A percentile compares a stretch with the other conserved stretches of the same genome.
These are phyloP conservation scores for Hortaea werneckii DNA, from an alignment of 2,329 filamentous ascomycete species.

Conservation along the genomic window DNA sequence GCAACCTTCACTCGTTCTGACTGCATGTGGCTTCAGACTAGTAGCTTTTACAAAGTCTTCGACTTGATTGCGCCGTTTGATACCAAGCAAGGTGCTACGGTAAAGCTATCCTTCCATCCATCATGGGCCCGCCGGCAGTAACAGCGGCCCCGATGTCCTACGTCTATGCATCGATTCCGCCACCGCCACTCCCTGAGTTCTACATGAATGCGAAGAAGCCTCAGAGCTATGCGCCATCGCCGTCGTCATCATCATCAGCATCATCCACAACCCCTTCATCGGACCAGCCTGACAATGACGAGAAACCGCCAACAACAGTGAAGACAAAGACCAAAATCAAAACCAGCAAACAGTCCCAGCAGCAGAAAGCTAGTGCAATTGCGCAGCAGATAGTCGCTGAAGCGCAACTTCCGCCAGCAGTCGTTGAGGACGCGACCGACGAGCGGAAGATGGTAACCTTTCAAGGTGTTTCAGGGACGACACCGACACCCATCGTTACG, in stretches of 20 bases:
- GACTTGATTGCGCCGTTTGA: too few species aligned
- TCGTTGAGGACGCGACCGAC: slow-evolving; percentile 2
- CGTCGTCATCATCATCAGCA: slow-evolving; percentile 3
- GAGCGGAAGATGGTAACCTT: not conserved
- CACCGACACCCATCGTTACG: not conserved
- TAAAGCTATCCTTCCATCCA: not conserved
- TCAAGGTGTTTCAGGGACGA: too few species aligned
- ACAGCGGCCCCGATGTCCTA: not conserved
- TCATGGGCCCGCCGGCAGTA: not conserved
- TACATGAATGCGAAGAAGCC: slow-evolving; percentile 7
- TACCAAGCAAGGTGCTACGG: too few species aligned
- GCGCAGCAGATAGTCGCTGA: not conserved
- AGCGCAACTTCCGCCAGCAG: not conserved
- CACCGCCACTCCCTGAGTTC: slow-evolving; percentile 20
- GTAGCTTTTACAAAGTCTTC: too few species aligned
- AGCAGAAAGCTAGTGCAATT: not conserved
- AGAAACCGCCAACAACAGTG: not conserved
- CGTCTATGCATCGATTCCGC: slow-evolving; percentile 11
- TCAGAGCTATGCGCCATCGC: slow-evolving; percentile 1
- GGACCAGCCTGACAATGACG: too few species aligned
- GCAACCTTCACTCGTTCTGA: too few species aligned
- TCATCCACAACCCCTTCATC: not conserved
- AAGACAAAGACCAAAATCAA: slow-evolving; percentile 2
- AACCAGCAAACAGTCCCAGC: not conserved
- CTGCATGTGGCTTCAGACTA: too few species aligned